Evolutionary conservation across 345 rosid species (phyloP).

Genomic region (Barbarea vulgaris): DNA sequence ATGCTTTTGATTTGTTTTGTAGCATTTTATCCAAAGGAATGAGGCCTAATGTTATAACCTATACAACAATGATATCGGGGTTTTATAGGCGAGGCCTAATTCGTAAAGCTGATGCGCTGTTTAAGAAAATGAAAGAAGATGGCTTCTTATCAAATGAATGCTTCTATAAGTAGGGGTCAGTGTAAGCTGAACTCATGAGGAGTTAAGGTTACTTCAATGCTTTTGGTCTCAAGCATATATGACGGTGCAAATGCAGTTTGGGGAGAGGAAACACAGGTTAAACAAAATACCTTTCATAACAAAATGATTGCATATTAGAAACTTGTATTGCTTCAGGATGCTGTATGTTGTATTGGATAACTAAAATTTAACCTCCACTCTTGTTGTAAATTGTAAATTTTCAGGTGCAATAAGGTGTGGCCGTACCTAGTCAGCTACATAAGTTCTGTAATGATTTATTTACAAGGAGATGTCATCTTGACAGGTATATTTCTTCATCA

Average conservation of each 20-base stretch:
- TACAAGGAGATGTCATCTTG: conserved; percentile 73
- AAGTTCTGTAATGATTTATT: conserved; percentile 63
- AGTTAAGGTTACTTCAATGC: conserved; percentile 17
- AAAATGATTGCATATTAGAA: not conserved
- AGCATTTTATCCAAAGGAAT: conserved; percentile 37
- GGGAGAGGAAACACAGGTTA: conserved; percentile 19
- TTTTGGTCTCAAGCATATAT: conserved; percentile 8
- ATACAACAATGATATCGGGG: conserved; percentile 42
- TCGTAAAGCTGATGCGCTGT: conserved; percentile 39
- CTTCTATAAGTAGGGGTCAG: conserved; percentile 8
- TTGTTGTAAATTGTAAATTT: not conserved
- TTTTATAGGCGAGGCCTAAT: conserved; percentile 42
- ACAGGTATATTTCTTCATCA: conserved; percentile 46
- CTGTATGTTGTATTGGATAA: not conserved
- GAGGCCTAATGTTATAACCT: conserved; percentile 44
- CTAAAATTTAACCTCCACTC: not conserved
- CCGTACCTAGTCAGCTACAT: conserved; percentile 69
- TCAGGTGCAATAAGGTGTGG: conserved; percentile 13
- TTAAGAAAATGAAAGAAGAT: conserved; percentile 41
- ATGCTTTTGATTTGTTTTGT: conserved; percentile 42
- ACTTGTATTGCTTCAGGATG: conserved; percentile 8
- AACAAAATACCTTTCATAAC: not conserved
- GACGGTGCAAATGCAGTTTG: conserved; percentile 13
- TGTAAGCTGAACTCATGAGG: not conserved
- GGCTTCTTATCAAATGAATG: conserved; percentile 34